These are phyloP conservation scores for Orbilia oligospora DNA, from an alignment of 2,329 filamentous ascomycete genomes.

Conservation along the genomic window DNA sequence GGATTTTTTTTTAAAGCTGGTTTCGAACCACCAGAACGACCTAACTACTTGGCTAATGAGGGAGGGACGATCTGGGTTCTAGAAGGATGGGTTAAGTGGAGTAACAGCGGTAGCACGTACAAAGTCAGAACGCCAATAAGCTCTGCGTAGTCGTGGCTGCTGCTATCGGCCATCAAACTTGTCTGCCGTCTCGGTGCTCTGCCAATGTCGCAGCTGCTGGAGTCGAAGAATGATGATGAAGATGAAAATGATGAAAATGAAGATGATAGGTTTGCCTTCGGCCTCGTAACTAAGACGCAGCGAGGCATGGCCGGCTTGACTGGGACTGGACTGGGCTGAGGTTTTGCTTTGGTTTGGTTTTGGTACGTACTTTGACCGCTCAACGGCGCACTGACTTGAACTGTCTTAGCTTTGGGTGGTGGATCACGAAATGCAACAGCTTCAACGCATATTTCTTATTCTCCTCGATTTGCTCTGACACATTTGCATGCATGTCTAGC, in stretches of 20 bases:
- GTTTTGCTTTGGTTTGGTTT: conserved; percentile 1
- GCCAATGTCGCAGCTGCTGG: neutral
- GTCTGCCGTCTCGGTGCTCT: conserved; percentile 11
- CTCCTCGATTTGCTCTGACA: no score
- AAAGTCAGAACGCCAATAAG: conserved; percentile 33
- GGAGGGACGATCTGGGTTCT: conserved; percentile 12
- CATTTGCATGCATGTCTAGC: neutral
- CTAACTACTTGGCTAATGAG: neutral
- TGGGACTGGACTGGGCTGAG: conserved; percentile 11
- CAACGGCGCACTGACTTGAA: conserved; percentile 20
- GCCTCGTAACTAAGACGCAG: conserved; percentile 26
- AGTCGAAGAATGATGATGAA: neutral
- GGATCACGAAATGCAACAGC: conserved; percentile 5
- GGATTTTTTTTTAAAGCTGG: neutral
- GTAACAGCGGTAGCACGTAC: conserved; percentile 1
- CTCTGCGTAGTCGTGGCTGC: conserved; percentile 21
- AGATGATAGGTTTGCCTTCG: conserved; percentile 18
- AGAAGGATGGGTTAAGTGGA: conserved; percentile 14
- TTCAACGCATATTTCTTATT: conserved; percentile 9
- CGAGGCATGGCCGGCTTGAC: conserved; percentile 19
- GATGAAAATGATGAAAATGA: neutral
- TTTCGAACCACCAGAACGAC: neutral
- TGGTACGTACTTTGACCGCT: conserved; percentile 5
- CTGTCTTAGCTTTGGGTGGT: neutral
- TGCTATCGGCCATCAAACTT: conserved; percentile 26